These are phyloP conservation scores for Triticum dicoccoides DNA, from an alignment of 176 grass and related monocot genomes.

Conservation along the genomic window DNA sequence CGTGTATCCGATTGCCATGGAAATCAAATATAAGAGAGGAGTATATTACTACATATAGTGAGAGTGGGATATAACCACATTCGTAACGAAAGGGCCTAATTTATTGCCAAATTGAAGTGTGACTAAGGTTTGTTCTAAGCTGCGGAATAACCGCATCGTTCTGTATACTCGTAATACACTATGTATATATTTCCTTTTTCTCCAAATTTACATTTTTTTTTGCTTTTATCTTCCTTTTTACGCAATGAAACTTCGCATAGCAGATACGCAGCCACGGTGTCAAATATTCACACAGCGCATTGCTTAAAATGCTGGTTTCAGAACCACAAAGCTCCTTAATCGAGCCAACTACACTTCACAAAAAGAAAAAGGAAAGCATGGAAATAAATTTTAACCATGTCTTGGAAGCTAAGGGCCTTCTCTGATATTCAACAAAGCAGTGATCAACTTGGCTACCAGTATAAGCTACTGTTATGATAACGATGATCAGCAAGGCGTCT, in stretches of 20 bases:
- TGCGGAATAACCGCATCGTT: neutral
- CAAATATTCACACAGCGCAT: constrained; percentile 13
- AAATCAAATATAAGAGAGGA: neutral
- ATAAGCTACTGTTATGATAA: neutral
- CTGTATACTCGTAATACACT: neutral
- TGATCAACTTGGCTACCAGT: neutral
- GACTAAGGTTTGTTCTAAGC: neutral
- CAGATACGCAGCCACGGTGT: constrained; percentile 2
- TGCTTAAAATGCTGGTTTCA: constrained; percentile 19
- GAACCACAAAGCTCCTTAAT: neutral
- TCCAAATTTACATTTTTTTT: neutral
- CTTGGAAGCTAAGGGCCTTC: constrained; percentile 42
- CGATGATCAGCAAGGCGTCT: neutral
- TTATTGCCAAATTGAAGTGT: neutral
- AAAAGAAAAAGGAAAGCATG: constrained; percentile 2
- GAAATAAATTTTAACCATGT: constrained; percentile 19
- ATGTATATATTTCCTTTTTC: neutral
- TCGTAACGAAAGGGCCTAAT: neutral
- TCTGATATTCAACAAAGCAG: constrained; percentile 34
- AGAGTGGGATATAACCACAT: neutral
- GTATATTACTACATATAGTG: neutral
- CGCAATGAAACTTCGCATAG: neutral
- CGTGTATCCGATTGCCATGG: neutral
- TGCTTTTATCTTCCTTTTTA: neutral
- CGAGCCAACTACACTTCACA: neutral